Base-by-base conservation (phyloP, 148 eudicot species). In the Rhododendron mucronatum region DNA sequence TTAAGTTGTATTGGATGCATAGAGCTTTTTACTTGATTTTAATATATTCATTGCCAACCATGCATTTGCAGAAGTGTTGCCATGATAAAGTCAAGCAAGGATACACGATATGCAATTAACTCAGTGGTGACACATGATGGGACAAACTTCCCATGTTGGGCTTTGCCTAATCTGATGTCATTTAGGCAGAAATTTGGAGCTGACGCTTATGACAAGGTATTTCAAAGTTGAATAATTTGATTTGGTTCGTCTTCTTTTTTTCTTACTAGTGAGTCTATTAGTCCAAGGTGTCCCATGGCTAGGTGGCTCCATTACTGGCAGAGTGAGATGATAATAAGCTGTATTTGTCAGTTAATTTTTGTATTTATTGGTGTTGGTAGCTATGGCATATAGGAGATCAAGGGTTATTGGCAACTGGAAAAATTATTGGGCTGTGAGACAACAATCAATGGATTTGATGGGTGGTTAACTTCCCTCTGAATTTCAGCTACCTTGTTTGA, bases 71-170 rank as follows among this genome's bases (percentile, higher is more conserved):
- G 99, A 78, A 94, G 89, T 87, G 95, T 97, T 28, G 98, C 90
- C 21, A 91, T 97, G 91, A 91, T 95, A 55, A 97, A 97, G 86
- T 97, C 99, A n/a, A 93, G 93, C 91, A 95, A 93, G 88, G 99
- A 97, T 82, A 92, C 84, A 0, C 86, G 98, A 55, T 95, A 97
- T 63, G 98, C 98, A 1, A 75, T 81, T 15, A 96, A 97, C 92
- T 93, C 95, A 48, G 99, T 55, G 21, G 61, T 55, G 61, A 55
- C 61, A 55, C 61, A 55, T 55, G 61, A 55, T 55, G 61, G 61
- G 11, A 88, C 91, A 0, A 93, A 90, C 73, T 94, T 93, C 77
- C 98, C 99, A 0, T 97, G 99, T 59, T 95, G 96, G 94, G 91
- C 98, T 4, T 76, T 97, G 87, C 91, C 93, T 0, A 86, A 94